These are phyloP conservation scores for Sphaerobolus stellatus DNA, from an alignment of 1,284 basidiomycete species.

Conservation along the genomic window DNA sequence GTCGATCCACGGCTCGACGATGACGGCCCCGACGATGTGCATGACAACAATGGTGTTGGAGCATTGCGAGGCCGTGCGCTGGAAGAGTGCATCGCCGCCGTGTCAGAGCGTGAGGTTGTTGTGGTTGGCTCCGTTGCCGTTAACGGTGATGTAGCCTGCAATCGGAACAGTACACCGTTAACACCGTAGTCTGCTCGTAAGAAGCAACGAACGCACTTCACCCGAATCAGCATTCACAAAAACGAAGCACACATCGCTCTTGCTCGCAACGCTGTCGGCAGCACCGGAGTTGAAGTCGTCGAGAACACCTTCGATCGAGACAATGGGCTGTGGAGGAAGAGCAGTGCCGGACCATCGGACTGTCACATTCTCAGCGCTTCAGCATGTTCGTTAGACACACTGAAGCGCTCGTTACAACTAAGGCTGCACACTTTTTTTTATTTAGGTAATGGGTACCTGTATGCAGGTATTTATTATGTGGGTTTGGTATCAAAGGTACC, in stretches of 20 bases:
- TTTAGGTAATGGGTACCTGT: too few relatives aligned
- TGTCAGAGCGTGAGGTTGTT: constrained; percentile 83
- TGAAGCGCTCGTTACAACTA: too few relatives aligned
- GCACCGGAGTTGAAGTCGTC: constrained; percentile 61
- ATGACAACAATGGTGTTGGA: constrained; percentile 82
- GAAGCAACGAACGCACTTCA: constrained; percentile 42
- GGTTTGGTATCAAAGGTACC: too few relatives aligned
- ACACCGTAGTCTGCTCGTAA: not conserved
- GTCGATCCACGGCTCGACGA: constrained; percentile 77
- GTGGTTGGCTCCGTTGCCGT: constrained; percentile 73
- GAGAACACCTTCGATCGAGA: constrained; percentile 57
- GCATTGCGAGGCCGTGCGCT: constrained; percentile 59
- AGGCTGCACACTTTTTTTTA: too few relatives aligned
- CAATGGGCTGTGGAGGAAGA: constrained; percentile 57
- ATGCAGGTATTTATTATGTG: too few relatives aligned
- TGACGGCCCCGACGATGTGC: constrained; percentile 74
- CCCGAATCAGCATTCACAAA: constrained; percentile 76
- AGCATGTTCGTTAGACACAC: too few relatives aligned
- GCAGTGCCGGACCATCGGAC: too few relatives aligned
- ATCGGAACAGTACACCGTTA: not conserved
- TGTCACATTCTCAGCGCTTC: too few relatives aligned
- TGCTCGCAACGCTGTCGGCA: constrained; percentile 50
- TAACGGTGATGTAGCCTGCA: constrained; percentile 69
- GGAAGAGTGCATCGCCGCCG: constrained; percentile 65
- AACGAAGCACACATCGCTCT: constrained; percentile 66